A percentile compares a stretch with the other conserved stretches of the same genome.
These are phyloP conservation scores for Skeletonema potamos DNA, from an alignment of 108 stramenopile species.

Conservation along the genomic window DNA sequence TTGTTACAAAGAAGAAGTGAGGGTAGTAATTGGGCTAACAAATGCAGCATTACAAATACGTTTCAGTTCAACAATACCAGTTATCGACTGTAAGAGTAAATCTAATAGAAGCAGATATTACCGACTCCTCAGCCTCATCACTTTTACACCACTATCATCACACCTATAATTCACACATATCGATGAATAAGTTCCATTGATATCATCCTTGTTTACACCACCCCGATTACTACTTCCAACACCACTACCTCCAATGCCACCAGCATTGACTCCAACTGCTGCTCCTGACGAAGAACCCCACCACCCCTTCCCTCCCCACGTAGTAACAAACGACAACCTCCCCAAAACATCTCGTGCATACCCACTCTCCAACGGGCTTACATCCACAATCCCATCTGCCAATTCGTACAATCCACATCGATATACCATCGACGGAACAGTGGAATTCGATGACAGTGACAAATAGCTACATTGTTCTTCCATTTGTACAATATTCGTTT, in stretches of 20 bases:
- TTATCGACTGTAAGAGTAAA: background rate
- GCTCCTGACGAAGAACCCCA: slow-evolving; percentile 10
- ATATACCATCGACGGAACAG: slow-evolving; percentile 40
- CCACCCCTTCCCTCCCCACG: slow-evolving; percentile 49
- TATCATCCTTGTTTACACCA: slow-evolving; percentile 1
- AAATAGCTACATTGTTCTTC: slow-evolving; percentile 34
- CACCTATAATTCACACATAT: slow-evolving; percentile 42
- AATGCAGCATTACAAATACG: background rate
- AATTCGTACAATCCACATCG: slow-evolving; percentile 61
- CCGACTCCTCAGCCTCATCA: slow-evolving; percentile 39
- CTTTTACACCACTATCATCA: slow-evolving; percentile 37
- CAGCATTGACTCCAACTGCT: background rate
- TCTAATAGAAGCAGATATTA: background rate
- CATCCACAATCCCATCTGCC: slow-evolving; percentile 82
- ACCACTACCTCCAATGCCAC: background rate
- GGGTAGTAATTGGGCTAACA: background rate
- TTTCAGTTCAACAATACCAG: background rate
- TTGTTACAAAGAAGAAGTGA: background rate
- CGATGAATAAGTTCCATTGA: slow-evolving; percentile 14
- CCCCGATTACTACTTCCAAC: background rate
- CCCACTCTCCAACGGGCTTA: slow-evolving; percentile 73
- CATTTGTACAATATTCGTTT: background rate
- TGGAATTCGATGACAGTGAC: slow-evolving; percentile 5
- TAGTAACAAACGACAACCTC: slow-evolving; percentile 46
- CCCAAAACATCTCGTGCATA: slow-evolving; percentile 81